phyloP scores from a whole-genome alignment of 1,284 basidiomycete species.

The Ustilago shanxiensis region DNA sequence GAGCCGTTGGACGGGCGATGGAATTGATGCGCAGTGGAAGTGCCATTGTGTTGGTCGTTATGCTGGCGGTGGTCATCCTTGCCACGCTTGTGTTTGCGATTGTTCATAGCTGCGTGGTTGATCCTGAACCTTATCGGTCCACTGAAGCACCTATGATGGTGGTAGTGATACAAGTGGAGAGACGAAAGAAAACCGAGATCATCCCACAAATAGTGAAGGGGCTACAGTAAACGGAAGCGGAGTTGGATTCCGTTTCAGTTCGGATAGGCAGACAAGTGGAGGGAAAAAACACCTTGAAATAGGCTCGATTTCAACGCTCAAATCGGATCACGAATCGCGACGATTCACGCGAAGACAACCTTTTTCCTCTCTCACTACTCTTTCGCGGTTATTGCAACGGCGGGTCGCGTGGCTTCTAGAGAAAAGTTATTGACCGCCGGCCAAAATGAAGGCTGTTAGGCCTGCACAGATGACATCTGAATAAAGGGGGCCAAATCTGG shows the following conservation, averaged over 20 bases:
- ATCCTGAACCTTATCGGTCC: neutral
- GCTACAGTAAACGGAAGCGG: neutral
- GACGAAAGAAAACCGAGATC: neutral
- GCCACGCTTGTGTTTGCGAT: constrained; percentile 40
- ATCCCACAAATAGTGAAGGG: neutral
- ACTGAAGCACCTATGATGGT: neutral
- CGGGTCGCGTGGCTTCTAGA: no score
- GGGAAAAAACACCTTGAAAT: neutral
- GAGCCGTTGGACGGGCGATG: constrained; percentile 11
- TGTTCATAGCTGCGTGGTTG: constrained; percentile 22
- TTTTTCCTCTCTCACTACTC: no score
- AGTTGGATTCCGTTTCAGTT: neutral
- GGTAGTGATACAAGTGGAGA: neutral
- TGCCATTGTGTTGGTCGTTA: constrained; percentile 11
- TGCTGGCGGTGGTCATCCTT: constrained; percentile 3
- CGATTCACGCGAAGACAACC: no score
- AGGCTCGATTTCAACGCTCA: neutral
- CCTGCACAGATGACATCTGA: no score
- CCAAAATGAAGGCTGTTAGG: no score
- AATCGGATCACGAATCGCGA: neutral
- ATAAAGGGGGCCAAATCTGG: no score
- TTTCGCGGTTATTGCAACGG: no score
- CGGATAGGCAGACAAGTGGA: neutral
- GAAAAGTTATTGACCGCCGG: no score
- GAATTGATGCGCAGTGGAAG: constrained; percentile 31